A percentile compares a stretch with the other conserved stretches of the same genome.
phyloP scores from a whole-genome alignment of 164 flowering plant genomes.

The Paratinospora sagittata region DNA sequence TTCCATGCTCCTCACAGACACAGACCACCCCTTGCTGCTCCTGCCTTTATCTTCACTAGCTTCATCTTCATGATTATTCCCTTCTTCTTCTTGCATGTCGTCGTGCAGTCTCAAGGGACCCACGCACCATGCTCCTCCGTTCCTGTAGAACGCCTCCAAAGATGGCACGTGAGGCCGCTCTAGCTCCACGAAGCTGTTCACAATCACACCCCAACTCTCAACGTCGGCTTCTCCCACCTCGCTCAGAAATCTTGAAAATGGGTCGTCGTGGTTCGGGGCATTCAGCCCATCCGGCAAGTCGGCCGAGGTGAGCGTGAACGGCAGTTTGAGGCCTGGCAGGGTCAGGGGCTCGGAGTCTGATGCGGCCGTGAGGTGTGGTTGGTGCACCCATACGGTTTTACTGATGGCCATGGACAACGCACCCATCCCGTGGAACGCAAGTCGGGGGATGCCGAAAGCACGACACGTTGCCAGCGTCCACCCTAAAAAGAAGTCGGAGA shows the following conservation, averaged over 20 bases:
- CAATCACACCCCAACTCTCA: constrained; percentile 20
- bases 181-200: constrained; percentile 21
- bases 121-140: constrained; percentile 12
- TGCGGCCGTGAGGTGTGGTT: not conserved
- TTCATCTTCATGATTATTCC: not conserved
- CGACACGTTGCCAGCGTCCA: constrained; percentile 28
- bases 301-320: constrained; percentile 4
- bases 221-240: constrained; percentile 15
- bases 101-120: constrained; percentile 20
- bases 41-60: no score
- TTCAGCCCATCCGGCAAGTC: constrained; percentile 4
- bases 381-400: not conserved
- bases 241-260: not conserved
- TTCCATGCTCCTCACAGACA: no score
- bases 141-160: constrained; percentile 12
- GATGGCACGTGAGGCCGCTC: constrained; percentile 9
- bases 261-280: constrained; percentile 1
- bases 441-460: constrained; percentile 25
- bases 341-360: constrained; percentile 8
- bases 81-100: constrained; percentile 5
- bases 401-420: constrained; percentile 21
- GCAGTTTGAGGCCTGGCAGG: constrained; percentile 10
- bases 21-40: not conserved
- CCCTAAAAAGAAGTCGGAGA: constrained; percentile 34
- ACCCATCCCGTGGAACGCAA: constrained; percentile 40